These are phyloP conservation scores for Scenedesmus sp. DNA, from an alignment of 163 green algal species.

Conservation along the genomic window DNA sequence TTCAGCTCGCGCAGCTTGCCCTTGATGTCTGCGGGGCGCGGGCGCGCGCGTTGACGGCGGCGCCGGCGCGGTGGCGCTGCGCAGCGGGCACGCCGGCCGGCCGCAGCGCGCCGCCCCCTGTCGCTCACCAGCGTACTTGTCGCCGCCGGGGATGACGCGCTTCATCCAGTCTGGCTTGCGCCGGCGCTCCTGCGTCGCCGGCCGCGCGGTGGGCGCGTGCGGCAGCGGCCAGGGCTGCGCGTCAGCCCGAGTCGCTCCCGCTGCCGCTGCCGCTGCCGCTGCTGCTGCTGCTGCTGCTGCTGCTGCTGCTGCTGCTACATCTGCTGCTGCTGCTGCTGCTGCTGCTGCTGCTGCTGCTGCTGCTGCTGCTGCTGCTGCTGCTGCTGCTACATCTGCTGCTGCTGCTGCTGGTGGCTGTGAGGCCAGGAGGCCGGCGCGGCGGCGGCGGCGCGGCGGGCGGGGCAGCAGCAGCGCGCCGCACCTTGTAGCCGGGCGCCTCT, in stretches of 20 bases:
- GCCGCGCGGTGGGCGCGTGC: not conserved
- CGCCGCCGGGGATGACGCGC: slow-evolving; percentile 84
- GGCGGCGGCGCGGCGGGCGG: not conserved
- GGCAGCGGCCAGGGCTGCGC: not conserved
- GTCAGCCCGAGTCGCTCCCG: not conserved
- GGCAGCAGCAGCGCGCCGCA: not conserved
- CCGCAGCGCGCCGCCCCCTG: no score
- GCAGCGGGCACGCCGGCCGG: no score
- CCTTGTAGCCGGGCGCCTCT: slow-evolving; percentile 42
- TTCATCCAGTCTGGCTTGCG: slow-evolving; percentile 99
- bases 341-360: no score
- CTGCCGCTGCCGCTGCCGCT: not conserved
- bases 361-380: slow-evolving; percentile 17
- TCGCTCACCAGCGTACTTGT: slow-evolving; percentile 95
- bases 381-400: no score
- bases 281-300: not conserved
- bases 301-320: not conserved
- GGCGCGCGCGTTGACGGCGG: no score
- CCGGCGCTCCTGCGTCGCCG: slow-evolving; percentile 60
- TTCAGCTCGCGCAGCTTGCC: slow-evolving; percentile 96
- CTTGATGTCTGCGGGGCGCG: slow-evolving; percentile 92
- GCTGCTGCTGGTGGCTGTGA: no score
- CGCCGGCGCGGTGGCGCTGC: no score
- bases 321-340: no score
- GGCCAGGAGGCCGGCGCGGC: no score